These are phyloP conservation scores for Pezicula carpinea DNA, from an alignment of 2,329 filamentous ascomycete species.

Conservation along the genomic window DNA sequence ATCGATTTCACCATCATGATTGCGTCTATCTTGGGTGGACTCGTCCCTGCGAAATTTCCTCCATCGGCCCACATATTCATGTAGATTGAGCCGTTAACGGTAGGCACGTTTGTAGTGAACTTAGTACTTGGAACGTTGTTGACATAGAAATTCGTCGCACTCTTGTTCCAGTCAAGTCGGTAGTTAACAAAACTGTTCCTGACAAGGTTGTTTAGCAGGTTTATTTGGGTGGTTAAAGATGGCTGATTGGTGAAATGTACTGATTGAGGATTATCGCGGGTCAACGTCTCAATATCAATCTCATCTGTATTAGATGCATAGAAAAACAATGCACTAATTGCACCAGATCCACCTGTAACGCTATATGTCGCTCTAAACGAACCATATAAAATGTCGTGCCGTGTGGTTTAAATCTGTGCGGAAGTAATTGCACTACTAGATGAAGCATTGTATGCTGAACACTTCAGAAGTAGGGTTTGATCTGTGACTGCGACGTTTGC, in stretches of 20 bases:
- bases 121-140: slow-evolving; percentile 31
- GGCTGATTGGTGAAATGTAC: slow-evolving; percentile 37
- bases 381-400: slow-evolving; percentile 4
- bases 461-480: background rate
- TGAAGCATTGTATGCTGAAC: background rate
- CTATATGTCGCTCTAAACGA: slow-evolving; percentile 13
- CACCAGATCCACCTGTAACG: slow-evolving; percentile 13
- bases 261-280: slow-evolving; percentile 7
- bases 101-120: slow-evolving; percentile 35
- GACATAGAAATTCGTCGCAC: slow-evolving; percentile 34
- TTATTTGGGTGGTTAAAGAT: background rate
- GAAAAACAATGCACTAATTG: slow-evolving; percentile 15
- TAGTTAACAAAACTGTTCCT: slow-evolving; percentile 37
- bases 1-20: background rate
- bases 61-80: slow-evolving; percentile 40
- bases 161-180: slow-evolving; percentile 36
- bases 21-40: background rate
- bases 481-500: background rate
- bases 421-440: background rate
- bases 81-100: slow-evolving; percentile 30
- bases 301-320: slow-evolving; percentile 13
- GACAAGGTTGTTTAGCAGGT: slow-evolving; percentile 1
- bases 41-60: slow-evolving; percentile 23
- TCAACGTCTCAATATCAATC: slow-evolving; percentile 21
- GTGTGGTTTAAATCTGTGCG: too few relatives aligned